Evolutionary conservation across 2,329 filamentous ascomycete species (phyloP), one percentile per base, ranked within the genome.

Genomic region (Aspergillus felis): DNA sequence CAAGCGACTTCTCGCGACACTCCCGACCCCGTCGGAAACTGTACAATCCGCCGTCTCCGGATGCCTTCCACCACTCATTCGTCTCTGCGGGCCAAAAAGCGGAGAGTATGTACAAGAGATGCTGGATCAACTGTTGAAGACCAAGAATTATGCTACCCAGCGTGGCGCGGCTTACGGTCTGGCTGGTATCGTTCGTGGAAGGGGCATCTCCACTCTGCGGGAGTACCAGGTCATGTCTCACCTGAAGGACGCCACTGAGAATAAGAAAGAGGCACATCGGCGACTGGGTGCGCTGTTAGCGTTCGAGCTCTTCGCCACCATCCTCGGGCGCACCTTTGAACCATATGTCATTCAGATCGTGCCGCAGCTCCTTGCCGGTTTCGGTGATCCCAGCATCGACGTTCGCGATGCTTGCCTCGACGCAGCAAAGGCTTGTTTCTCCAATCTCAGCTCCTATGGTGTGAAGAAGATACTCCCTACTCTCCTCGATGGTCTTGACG

Each of bases 321-420:
- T 97, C 56, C 85, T 99, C 25, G 92, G 91, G 14, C 88, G 90
- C 17, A 81, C 93, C 1, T 99, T 97, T 69, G 94, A 99, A 76
- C 94, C 94, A 7, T 99, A 99, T 66, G 89, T 97, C 60, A 94
- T 99, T 58, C 90, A 96, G 71, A 89, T 97, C 51, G 91, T 99
- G 27, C 93, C 93, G 22, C 91, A 97, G 69, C 81, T 99, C 24
- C 84, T 99, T 12, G 85, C 84, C 42, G 91, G 91, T 25, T 99
- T 99, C 67, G 92, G 94, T 55, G 94, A 99, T 73, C 81, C 84
- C 55, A 96, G 87, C 68, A 84, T 88, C 51, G 91, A 97, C 72
- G 94, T 99, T 29, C 88, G 94, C 71, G 92, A 96, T 63, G 91
- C 92, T 25, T 96, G 93, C 76, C 81, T 97, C 44, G 92, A 96